Percentiles rank a stretch among this genome's conserved stretches.
Evolutionary conservation across 768 basidiomycete genomes (phyloP).

Genomic region (Boletus subcaerulescens): DNA sequence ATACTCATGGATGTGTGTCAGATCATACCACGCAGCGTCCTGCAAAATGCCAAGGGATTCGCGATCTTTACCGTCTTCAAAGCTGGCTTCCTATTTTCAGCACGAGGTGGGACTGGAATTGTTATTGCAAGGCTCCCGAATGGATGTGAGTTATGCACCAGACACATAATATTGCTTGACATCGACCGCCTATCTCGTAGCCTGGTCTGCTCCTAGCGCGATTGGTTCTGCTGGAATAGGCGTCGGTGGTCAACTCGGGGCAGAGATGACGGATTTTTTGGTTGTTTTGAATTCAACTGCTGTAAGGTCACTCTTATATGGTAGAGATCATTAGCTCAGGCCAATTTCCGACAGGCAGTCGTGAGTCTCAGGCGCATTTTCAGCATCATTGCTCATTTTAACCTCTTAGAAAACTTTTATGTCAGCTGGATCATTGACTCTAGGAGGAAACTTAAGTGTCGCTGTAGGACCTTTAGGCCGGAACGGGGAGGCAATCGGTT

Average conservation of each 20-base stretch:
- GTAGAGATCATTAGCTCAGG: slow-evolving; percentile 4
- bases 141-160: slow-evolving; percentile 57
- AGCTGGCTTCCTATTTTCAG: slow-evolving; percentile 63
- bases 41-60: slow-evolving; percentile 67
- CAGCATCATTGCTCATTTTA: neutral
- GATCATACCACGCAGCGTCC: slow-evolving; percentile 54
- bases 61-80: slow-evolving; percentile 92
- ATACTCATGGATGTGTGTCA: slow-evolving; percentile 17
- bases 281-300: slow-evolving; percentile 83
- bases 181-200: slow-evolving; percentile 53
- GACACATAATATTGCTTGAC: neutral
- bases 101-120: slow-evolving; percentile 79
- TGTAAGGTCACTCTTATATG: slow-evolving; percentile 40
- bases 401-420: slow-evolving; percentile 75
- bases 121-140: slow-evolving; percentile 83
- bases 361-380: slow-evolving; percentile 38
- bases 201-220: slow-evolving; percentile 93
- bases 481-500: slow-evolving; percentile 86
- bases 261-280: slow-evolving; percentile 89
- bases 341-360: slow-evolving; percentile 46
- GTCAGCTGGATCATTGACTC: slow-evolving; percentile 86
- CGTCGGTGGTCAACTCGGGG: slow-evolving; percentile 78
- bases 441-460: slow-evolving; percentile 88
- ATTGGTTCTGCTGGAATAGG: slow-evolving; percentile 93
- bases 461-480: slow-evolving; percentile 91